Conservation (phyloP, 495 filamentous ascomycete species). For the Penicillium mononematosum region DNA sequence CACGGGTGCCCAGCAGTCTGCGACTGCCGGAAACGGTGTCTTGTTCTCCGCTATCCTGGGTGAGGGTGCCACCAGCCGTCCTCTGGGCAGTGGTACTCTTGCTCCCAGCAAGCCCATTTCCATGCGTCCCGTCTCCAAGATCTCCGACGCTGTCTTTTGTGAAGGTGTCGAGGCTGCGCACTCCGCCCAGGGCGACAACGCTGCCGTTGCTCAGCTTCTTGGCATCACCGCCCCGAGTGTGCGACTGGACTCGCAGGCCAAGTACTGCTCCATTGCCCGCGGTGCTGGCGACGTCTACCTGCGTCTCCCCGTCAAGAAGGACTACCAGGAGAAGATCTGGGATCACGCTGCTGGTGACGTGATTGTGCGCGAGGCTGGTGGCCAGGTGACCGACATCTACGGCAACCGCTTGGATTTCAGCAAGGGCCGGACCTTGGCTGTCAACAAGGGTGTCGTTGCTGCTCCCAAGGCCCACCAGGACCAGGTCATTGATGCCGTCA, state of each 20-base stretch:
- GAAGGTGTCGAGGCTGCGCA: slow-evolving; percentile 93
- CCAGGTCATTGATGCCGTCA: slow-evolving; percentile 77
- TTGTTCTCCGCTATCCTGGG: slow-evolving; percentile 78
- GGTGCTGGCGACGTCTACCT: slow-evolving; percentile 95
- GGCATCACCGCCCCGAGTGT: slow-evolving; percentile 85
- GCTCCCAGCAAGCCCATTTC: slow-evolving; percentile 60
- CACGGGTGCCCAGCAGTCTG: slow-evolving; percentile 66
- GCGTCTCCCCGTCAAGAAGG: slow-evolving; percentile 74
- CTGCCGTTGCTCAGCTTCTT: slow-evolving; percentile 75
- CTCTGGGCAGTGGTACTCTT: slow-evolving; percentile 60
- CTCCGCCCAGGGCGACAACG: slow-evolving; percentile 82
- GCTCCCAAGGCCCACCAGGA: slow-evolving; percentile 72
- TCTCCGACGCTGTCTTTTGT: slow-evolving; percentile 82
- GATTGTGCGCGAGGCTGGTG: slow-evolving; percentile 91
- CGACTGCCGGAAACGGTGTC: slow-evolving; percentile 70
- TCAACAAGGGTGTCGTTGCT: slow-evolving; percentile 91
- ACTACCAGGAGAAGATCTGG: slow-evolving; percentile 99
- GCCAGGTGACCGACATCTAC: slow-evolving; percentile 80
- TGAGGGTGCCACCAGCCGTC: slow-evolving; percentile 72
- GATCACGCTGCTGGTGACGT: slow-evolving; percentile 97
- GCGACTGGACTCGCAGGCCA: slow-evolving; percentile 94
- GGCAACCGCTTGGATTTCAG: slow-evolving; percentile 82
- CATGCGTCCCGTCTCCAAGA: slow-evolving; percentile 74
- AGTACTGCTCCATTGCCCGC: slow-evolving; percentile 94
- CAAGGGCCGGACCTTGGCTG: slow-evolving; percentile 77